Conservation (phyloP, 2,329 filamentous ascomycete species). For the Aspergillus ibericus region DNA sequence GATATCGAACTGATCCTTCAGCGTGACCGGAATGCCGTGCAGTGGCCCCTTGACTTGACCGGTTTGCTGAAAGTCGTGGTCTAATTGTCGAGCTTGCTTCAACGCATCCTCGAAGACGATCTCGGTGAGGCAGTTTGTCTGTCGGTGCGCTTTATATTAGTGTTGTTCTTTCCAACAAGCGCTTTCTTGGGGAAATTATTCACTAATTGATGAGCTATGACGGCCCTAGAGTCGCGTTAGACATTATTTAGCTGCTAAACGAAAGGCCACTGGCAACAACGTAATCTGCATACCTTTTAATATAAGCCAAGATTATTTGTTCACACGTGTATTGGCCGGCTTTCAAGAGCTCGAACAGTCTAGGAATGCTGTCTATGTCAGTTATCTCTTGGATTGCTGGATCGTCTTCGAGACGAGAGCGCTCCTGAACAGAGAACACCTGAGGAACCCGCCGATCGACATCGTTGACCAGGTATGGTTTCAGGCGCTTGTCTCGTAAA, state of each 20-base stretch:
- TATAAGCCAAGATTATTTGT: conserved; percentile 32
- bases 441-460: conserved; percentile 25
- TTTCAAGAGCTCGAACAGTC: conserved; percentile 22
- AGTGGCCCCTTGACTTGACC: conserved; percentile 50
- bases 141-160: background rate
- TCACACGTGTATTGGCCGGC: conserved; percentile 30
- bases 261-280: no score
- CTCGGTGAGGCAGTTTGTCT: conserved; percentile 43
- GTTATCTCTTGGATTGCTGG: conserved; percentile 29
- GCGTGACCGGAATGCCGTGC: conserved; percentile 56
- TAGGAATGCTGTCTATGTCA: conserved; percentile 29
- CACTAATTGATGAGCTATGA: conserved; percentile 33
- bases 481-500: conserved; percentile 27
- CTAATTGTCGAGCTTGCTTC: conserved; percentile 31
- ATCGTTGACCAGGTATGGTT: conserved; percentile 30
- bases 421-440: conserved; percentile 23
- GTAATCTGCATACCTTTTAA: conserved; percentile 30
- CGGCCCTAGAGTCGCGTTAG: conserved; percentile 19
- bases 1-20: conserved; percentile 65
- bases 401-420: conserved; percentile 25
- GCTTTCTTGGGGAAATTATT: background rate
- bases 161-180: background rate
- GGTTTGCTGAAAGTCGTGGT: conserved; percentile 26
- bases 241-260: background rate
- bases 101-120: conserved; percentile 38